Base-by-base conservation (phyloP, 257 asterid genomes). In the Linaria vulgaris region DNA sequence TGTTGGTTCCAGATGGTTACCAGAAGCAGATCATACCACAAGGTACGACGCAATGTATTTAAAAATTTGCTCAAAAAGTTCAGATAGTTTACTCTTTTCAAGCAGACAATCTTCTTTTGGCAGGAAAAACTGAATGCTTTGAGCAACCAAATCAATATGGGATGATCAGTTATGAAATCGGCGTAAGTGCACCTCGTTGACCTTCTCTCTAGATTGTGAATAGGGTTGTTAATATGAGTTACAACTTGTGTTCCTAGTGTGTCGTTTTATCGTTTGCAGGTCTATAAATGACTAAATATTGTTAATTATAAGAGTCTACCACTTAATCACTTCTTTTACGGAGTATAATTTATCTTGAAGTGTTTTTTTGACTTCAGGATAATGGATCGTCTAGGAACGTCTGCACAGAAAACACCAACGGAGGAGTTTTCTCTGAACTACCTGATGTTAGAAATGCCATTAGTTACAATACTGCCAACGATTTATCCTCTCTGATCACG, bases 1-100 rank as follows among this genome's bases (percentile, higher is more conserved):
- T 94, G 79, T 59, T 89, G 80, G 82, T 61, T 62, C 78, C 83
- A 21, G 82, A 75, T 68, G 94, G 83, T 78, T 73, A 87, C 70
- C 79, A 69, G 69, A 80, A 74, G 67, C 68, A 48, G 69, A 75
- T 56, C 52, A 48, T 80, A 73, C 72, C 78, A 34, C 87, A 77
- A 71, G 99, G 97, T 94, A 57, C 30, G 17, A 45, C 6, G 41
- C 67, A 16, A 24, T 14, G 30, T 64, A 38, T 22, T 56, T 27
- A 49, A 10, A 38, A 17, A 49, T 24, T 57, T 68, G 46, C 25
- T 48, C 14, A 48, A 45, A 72, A 49, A 39, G 56, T 48, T 13
- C 53, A 60, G 22, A 25, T 31, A 21, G 37, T 56, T 30, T 14
- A 20, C 54, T 27, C 6, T 49, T 51, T 65, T 70, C 54, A 66